phyloP scores from a whole-genome alignment of 2,329 filamentous ascomycete species.

The Penicillium polonicum region DNA sequence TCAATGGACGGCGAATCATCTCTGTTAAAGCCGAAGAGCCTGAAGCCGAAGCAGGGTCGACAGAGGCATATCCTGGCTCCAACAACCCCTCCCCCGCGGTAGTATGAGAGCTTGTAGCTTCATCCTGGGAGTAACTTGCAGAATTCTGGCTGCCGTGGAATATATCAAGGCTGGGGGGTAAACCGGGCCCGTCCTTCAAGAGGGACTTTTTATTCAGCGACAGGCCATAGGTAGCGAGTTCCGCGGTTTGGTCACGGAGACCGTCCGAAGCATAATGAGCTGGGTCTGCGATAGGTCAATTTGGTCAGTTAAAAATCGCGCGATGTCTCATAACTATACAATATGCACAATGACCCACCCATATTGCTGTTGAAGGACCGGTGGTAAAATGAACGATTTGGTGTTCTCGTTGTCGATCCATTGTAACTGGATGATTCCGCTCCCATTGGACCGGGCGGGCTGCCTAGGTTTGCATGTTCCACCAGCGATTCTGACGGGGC shows the following conservation, averaged over 20 bases:
- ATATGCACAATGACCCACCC: conserved; percentile 29
- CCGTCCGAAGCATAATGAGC: conserved; percentile 70
- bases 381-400: conserved; percentile 47
- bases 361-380: conserved; percentile 45
- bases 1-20: conserved; percentile 48
- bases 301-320: conserved; percentile 23
- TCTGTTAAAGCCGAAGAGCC: conserved; percentile 51
- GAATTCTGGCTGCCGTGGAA: conserved; percentile 23
- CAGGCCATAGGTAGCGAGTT: conserved; percentile 79
- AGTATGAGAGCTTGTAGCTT: conserved; percentile 17
- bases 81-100: conserved; percentile 11
- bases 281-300: conserved; percentile 59
- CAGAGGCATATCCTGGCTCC: conserved; percentile 17
- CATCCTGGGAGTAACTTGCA: conserved; percentile 12
- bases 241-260: conserved; percentile 82
- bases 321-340: neutral
- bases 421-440: conserved; percentile 32
- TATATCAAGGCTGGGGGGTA: conserved; percentile 33
- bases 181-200: conserved; percentile 27
- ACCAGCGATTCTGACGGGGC: conserved; percentile 24
- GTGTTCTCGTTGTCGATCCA: conserved; percentile 40
- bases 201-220: conserved; percentile 44
- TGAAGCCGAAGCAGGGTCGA: conserved; percentile 31
- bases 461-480: conserved; percentile 32
- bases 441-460: conserved; percentile 26